Conservation (phyloP, 73 alveolate genomes). For the Paramecium biaurelia region DNA sequence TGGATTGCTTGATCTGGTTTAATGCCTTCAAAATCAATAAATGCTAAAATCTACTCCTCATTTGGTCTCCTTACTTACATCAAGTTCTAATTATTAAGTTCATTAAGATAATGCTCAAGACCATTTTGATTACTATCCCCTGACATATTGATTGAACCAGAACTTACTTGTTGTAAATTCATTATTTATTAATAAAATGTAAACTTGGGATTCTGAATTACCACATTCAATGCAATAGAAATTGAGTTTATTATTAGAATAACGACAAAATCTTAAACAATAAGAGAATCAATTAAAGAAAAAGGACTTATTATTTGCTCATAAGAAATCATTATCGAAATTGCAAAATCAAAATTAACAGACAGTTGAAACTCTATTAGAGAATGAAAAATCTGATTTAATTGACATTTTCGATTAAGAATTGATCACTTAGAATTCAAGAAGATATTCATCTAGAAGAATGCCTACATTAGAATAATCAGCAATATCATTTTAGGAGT, state of each 20-base stretch:
- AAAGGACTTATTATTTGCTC: not conserved
- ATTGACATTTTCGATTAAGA: conserved; percentile 10
- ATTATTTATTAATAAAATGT: not conserved
- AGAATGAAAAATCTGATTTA: not conserved
- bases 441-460: not conserved
- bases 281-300: not conserved
- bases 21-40: conserved; percentile 7
- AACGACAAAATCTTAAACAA: not conserved
- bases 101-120: not conserved
- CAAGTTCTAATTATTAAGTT: not conserved
- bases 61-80: conserved; percentile 53
- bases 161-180: not conserved
- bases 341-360: not conserved
- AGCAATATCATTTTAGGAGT: conserved; percentile 16
- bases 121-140: not conserved
- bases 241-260: not conserved
- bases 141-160: conserved; percentile 22
- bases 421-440: not conserved
- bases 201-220: conserved; percentile 34
- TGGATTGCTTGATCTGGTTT: not conserved
- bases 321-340: conserved; percentile 13
- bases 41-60: conserved; percentile 25
- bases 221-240: not conserved
- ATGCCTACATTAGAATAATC: conserved; percentile 46
- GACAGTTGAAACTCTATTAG: conserved; percentile 29